A percentile compares a stretch with the other conserved stretches of the same genome.
phyloP scores from a whole-genome alignment of 2,329 filamentous ascomycete genomes.

The Talaromyces sp. region DNA sequence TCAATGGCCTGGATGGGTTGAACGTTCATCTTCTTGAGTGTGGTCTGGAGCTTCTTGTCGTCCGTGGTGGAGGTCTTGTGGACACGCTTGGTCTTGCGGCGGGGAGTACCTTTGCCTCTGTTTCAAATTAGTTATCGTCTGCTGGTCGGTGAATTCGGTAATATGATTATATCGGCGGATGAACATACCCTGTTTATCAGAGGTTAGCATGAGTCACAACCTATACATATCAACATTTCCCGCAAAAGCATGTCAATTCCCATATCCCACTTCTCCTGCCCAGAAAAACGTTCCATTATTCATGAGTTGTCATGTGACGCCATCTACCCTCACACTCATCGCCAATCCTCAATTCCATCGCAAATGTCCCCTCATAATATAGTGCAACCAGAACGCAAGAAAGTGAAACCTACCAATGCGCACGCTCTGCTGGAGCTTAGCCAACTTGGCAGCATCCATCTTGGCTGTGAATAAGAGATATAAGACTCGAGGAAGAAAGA shows the following conservation, averaged over 20 bases:
- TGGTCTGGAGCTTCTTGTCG: constrained; percentile 98
- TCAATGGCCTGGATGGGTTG: constrained; percentile 99
- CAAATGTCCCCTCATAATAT: background rate
- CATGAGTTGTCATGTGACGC: constrained; percentile 11
- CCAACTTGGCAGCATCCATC: constrained; percentile 65
- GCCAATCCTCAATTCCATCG: background rate
- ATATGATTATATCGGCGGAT: background rate
- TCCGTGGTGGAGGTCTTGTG: constrained; percentile 89
- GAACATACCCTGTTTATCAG: background rate
- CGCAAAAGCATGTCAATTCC: background rate
- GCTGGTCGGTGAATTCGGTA: background rate
- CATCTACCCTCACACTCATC: background rate
- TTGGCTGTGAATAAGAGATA: constrained; percentile 31
- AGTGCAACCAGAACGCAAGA: background rate
- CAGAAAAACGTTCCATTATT: background rate
- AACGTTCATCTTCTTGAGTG: constrained; percentile 99
- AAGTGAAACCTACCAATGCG: constrained; percentile 64
- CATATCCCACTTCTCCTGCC: background rate
- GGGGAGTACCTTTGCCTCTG: constrained; percentile 95
- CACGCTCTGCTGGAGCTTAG: constrained; percentile 62
- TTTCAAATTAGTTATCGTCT: constrained; percentile 20
- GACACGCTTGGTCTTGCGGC: constrained; percentile 97
- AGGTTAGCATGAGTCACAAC: constrained; percentile 11
- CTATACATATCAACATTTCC: background rate
- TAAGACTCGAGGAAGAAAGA: background rate